phyloP scores from a whole-genome alignment of 495 filamentous ascomycete species.

The Hypoxylon intermedium region DNA sequence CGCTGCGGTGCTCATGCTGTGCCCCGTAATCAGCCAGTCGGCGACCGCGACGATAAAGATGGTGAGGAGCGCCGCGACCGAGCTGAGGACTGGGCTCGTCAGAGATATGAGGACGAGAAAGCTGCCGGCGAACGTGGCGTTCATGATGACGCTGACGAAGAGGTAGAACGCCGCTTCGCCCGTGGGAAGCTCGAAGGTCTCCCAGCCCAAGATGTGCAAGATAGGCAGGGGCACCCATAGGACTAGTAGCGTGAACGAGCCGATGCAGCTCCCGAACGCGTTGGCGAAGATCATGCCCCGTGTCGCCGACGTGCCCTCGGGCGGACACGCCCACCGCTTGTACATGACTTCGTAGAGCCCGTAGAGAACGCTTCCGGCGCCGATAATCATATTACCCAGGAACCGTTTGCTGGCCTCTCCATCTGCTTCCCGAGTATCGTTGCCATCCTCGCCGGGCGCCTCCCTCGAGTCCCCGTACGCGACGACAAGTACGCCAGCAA shows the following conservation, averaged over 20 bases:
- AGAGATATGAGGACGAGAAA: constrained; percentile 92
- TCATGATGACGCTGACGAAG: constrained; percentile 78
- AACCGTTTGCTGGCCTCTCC: constrained; percentile 64
- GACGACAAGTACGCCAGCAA: constrained; percentile 86
- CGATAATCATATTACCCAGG: constrained; percentile 89
- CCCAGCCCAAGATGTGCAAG: constrained; percentile 76
- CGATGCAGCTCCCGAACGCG: constrained; percentile 85
- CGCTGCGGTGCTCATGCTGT: constrained; percentile 73
- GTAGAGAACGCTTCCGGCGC: constrained; percentile 90
- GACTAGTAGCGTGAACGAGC: constrained; percentile 79
- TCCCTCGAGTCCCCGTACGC: constrained; percentile 78
- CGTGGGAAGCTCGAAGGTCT: constrained; percentile 80
- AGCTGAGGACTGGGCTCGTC: constrained; percentile 89
- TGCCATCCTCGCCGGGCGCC: constrained; percentile 46
- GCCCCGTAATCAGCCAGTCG: constrained; percentile 84
- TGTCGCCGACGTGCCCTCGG: constrained; percentile 79
- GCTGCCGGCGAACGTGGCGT: constrained; percentile 88
- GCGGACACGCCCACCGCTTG: constrained; percentile 89
- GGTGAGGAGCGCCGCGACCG: constrained; percentile 89
- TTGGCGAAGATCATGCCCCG: constrained; percentile 93
- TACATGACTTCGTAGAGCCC: constrained; percentile 97
- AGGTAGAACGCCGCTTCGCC: constrained; percentile 81
- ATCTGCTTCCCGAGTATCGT: constrained; percentile 47
- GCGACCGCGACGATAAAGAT: constrained; percentile 95
- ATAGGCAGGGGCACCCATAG: constrained; percentile 93